Base-by-base conservation (phyloP, 495 filamentous ascomycete genomes). In the Cryomyces minteri region DNA sequence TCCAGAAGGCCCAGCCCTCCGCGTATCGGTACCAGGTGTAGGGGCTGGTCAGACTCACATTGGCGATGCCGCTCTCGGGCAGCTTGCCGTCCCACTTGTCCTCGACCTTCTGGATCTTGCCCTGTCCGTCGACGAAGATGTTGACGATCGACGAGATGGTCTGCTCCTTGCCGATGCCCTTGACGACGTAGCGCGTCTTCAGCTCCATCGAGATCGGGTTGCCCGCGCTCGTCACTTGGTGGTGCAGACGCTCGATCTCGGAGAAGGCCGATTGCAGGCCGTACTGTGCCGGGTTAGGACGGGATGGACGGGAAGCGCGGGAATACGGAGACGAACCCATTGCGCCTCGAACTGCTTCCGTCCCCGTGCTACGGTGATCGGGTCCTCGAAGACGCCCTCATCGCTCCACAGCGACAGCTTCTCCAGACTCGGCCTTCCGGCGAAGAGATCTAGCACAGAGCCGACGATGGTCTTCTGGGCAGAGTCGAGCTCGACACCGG, bases 391-490 rank as follows among this genome's bases (percentile, higher is more conserved):
- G 14, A 55, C 57, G n/a, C 54, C 71, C 37, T 66, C 54, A 46
- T 69, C 67, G 41, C 32, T 47, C 74, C 74, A 77, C 14, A 77
- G 65, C 29, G 56, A 49, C 32, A 79, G 65, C 54, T 76, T 74
- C 36, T 66, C 63, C 4, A 75, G 61, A 2, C 70, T 67, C 0
- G 74, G 71, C 6, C 63, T 57, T 44, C 73, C 73, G 39, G 69
- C 67, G 55, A 77, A 78, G 41, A 79, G 62, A 67, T 77, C 73
- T 30, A 78, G 59, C 18, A 78, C 63, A 53, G 63, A 67, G 36
- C 72, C 70, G 18, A 74, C 67, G 44, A 76, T 38, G 5, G 72
- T 58, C 39, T 65, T 64, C 48, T 76, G 69, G 10, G 65, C 43
- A 4, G 58, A 39, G 31, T 58, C 57, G 25, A 78, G 58, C 1